Evolutionary conservation across 805 yeast species (phyloP), one percentile per base, ranked within the genome.

Genomic region (Diddensiella transvaalensis): DNA sequence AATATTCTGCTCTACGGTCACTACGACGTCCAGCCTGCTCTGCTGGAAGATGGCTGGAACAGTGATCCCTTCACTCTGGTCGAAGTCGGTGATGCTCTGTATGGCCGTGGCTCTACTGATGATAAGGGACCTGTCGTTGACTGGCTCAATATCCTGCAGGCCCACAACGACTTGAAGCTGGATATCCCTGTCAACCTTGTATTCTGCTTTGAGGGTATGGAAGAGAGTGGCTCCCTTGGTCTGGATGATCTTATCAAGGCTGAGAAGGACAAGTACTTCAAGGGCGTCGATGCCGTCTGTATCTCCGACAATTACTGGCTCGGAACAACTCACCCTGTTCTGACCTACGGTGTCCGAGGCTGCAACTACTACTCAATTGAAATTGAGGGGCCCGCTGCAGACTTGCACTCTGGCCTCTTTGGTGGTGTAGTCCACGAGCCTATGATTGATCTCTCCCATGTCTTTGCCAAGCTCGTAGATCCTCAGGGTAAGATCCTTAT

Each of bases 371-470:
- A 93, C 71, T 87, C 89, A 69, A 71, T 91, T 59, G 67, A 76
- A 22, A 72, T 91, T 56, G 76, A 75, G 50, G 99, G 99, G 10
- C 99, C 99, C 37, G 87, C 85, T 40, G 97, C 99, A 5, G 99
- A 93, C 68, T 77, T 93, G 69, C 99, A 93, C 72, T 85, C 95
- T 36, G 99, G 99, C 64, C 80, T 93, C 48, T 93, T 93, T 65
- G 99, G 99, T 58, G 99, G 99, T 64, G 82, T 89, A 52, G 83
- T 93, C 58, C 95, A 95, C 57, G 99, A 93, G 73, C 99, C 99
- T 64, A 80, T 93, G 89, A 85, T 91, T 44, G 99, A 93, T 66
- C 78, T 93, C 66, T 76, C 87, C 48, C 82, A 85, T 62, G 77
- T 93, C 33, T 71, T 93, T 75, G 68, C 87, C 46, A 72, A 80